Evolutionary conservation across 1,284 basidiomycete genomes (phyloP), one percentile per base, ranked within the genome.

Genomic region (Meripilus lineatus): DNA sequence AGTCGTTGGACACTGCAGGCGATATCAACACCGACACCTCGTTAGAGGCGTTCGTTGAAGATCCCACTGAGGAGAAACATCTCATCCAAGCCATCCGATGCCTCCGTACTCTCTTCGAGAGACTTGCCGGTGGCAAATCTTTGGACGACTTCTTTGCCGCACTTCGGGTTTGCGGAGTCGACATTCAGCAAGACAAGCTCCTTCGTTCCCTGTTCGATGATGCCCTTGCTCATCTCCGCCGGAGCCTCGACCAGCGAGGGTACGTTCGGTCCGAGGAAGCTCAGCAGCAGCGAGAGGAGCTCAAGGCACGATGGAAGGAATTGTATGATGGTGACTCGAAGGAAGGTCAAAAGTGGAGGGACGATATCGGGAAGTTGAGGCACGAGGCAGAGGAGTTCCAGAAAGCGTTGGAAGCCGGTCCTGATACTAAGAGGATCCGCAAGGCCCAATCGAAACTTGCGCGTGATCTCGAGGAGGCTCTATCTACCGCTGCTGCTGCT

Each of bases 61-160:
- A 82, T 43, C 68, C 77, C 7, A 74, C 78, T 1, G 67, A 72
- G 5, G 76, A 77, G 39, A 70, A 79, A 53, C 77, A 81, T 48
- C 55, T 82, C 28, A 64, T 71, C 43, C 67, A 70, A 26, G 75
- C 74, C 6, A 58, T 84, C 21, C 50, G 57, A 7, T 63, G 65
- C 23, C 55, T 81, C 5, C 69, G 69, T 33, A 59, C 56, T 0
- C 62, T 79, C 43, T 47, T 69, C 30, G 77, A 81, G 52, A 77
- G 77, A 6, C 58, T 77, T 18, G 69, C 77, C 0, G 65, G 67
- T 18, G 69, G 63, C 23, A 69, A 63, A 47, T 67, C 69, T 2
- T 65, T 79, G 10, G 69, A 75, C 15, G 65, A 66, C 11, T 50
- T 79, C 39, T 65, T 66, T 50, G 44, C 52, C 13, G 58, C 63